Percentiles rank a stretch among this genome's conserved stretches.
These are phyloP conservation scores for Moricandia moricandioides DNA, from an alignment of 345 rosid species.

Conservation along the genomic window DNA sequence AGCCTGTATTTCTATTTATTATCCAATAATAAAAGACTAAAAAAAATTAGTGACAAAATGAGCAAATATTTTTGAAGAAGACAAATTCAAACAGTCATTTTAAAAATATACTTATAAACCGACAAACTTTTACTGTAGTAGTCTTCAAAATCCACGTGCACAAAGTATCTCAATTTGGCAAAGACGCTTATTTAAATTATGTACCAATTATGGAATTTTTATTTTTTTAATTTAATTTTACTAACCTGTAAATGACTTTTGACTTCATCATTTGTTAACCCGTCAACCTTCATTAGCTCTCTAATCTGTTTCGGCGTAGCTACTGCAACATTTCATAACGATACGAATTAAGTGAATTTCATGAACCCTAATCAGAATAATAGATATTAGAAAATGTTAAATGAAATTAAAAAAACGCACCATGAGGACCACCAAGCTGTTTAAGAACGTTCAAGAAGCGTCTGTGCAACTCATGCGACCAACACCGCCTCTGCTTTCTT, in stretches of 20 bases:
- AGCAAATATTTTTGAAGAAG: neutral
- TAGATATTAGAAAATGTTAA: neutral
- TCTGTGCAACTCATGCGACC: slow-evolving; percentile 91
- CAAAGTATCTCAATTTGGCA: slow-evolving; percentile 27
- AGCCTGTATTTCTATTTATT: slow-evolving; percentile 72
- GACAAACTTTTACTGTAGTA: slow-evolving; percentile 11
- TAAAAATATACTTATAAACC: neutral
- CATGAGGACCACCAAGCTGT: slow-evolving; percentile 90
- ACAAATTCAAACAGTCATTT: neutral
- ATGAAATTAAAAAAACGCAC: slow-evolving; percentile 37
- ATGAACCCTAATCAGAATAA: slow-evolving; percentile 7
- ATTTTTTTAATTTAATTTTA: neutral
- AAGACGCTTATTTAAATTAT: neutral
- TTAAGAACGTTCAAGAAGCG: slow-evolving; percentile 80
- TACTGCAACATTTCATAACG: slow-evolving; percentile 41
- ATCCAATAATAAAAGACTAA: neutral
- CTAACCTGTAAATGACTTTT: slow-evolving; percentile 96
- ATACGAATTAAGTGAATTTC: neutral
- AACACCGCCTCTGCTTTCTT: slow-evolving; percentile 81
- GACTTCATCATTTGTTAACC: slow-evolving; percentile 93
- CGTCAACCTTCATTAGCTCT: slow-evolving; percentile 89
- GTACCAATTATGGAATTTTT: neutral
- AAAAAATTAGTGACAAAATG: neutral
- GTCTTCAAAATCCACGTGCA: slow-evolving; percentile 14
- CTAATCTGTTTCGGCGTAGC: slow-evolving; percentile 94